Base-by-base conservation (phyloP, 2,329 filamentous ascomycete species). In the Thielaviopsis punctulata region DNA sequence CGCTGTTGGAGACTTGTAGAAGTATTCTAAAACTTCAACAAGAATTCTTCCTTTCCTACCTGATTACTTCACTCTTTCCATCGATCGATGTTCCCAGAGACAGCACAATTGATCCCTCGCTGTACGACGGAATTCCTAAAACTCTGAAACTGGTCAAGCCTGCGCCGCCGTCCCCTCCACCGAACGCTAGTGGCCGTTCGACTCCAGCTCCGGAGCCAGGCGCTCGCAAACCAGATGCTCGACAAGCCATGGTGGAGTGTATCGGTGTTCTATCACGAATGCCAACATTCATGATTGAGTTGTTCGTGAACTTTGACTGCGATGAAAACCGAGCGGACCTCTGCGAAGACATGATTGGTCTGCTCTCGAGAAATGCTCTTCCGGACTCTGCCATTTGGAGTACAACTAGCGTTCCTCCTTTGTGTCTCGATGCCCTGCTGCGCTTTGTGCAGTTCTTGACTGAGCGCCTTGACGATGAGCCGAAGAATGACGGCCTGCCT, bases 331-430 rank as follows among this genome's bases (percentile, higher is more conserved):
- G 89, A 48, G 82, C 82, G 49, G 92, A 98, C 67, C 69, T 98
- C 4, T 98, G 92, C 61, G 86, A 95, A 68, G 93, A 98, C 62
- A 84, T 96, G 76, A 80, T 98, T 55, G 90, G 92, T 0, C 74
- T 98, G 30, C 71, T 98, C 15, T 90, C 92, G 19, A 79, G 92
- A 54, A 98, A 95, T 64, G 92, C 92, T 2, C 84, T 98, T 58
- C 93, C 92, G 0, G 92, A 98, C 64, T 95, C 92, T 8, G 92
- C 90, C 5, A 95, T 89, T 5, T 98, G 92, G 92, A 98, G 93
- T 64, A 98, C 92, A 10, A 95, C 90, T 4, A 98, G 94, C 62
- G 93, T 98, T 1, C 92, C 92, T 15, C 92, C 92, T 0, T 70
- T 98, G 2, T 98, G 92, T 61, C 72, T 98, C 21, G 92, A 98